phyloP scores from a whole-genome alignment of 208 protist genomes.

The Acanthamoeba quina region DNA sequence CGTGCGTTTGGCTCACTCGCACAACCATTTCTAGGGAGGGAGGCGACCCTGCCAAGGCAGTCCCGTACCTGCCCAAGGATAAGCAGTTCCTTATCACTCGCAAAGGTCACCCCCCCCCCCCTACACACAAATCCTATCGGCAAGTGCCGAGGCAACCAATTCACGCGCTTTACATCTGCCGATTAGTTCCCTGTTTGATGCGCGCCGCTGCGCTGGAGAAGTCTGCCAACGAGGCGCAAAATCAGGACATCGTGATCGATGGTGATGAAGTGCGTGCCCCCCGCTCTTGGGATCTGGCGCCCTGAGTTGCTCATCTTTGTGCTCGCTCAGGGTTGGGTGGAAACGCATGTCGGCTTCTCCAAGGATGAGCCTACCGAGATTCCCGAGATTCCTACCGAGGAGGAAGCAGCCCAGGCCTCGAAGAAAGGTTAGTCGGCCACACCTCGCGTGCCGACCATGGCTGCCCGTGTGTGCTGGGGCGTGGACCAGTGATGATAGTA shows the following conservation, averaged over 20 bases:
- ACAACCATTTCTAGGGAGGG: conserved; percentile 80
- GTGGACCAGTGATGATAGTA: no score
- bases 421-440: background rate
- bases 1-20: background rate
- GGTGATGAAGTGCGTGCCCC: background rate
- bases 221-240: conserved; percentile 17
- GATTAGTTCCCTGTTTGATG: conserved; percentile 81
- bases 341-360: conserved; percentile 18
- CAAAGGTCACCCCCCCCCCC: conserved; percentile 81
- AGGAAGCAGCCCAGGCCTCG: conserved; percentile 4
- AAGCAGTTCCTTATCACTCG: conserved; percentile 97
- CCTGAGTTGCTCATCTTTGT: background rate
- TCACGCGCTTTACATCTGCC: no score
- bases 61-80: conserved; percentile 94
- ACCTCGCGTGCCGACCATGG: no score
- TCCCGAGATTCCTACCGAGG: background rate
- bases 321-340: conserved; percentile 7
- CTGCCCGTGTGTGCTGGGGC: no score
- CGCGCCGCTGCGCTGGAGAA: conserved; percentile 66
- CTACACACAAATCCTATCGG: background rate
- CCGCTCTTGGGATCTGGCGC: no score
- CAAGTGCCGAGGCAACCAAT: no score
- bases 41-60: conserved; percentile 89
- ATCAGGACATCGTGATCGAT: conserved; percentile 53
- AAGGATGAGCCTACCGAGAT: conserved; percentile 69